phyloP scores from a whole-genome alignment of 192 early-diverging fungal species.

The Coemansia aciculifera region DNA sequence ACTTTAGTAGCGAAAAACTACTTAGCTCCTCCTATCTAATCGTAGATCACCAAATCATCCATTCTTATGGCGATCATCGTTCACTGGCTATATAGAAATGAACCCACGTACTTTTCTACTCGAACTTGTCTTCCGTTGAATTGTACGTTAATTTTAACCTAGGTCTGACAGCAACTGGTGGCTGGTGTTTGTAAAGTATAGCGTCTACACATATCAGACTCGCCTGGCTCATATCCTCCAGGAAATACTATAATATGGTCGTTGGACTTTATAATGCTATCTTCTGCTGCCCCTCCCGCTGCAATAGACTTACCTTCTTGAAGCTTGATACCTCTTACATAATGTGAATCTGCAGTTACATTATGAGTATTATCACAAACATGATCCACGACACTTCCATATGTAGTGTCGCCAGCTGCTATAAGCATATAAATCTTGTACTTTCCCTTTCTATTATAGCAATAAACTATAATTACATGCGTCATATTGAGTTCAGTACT shows the following conservation, averaged over 20 bases:
- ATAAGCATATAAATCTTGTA: neutral
- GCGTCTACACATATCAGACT: neutral
- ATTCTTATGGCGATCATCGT: neutral
- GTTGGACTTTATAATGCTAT: neutral
- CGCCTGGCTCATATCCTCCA: neutral
- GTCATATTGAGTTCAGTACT: neutral
- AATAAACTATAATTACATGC: neutral
- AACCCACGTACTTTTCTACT: neutral
- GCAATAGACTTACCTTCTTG: neutral
- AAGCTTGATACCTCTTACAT: neutral
- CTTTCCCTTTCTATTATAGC: neutral
- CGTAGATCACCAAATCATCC: neutral
- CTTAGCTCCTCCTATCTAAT: neutral
- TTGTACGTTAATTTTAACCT: neutral
- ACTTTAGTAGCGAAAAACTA: neutral
- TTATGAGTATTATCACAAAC: neutral
- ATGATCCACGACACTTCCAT: neutral
- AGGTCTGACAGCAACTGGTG: neutral
- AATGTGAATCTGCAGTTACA: neutral
- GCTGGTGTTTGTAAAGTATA: neutral
- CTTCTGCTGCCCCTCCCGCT: neutral
- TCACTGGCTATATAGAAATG: neutral
- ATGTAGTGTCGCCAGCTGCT: neutral
- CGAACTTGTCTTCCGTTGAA: neutral
- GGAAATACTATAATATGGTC: neutral